phyloP scores from a whole-genome alignment of 805 yeast genomes.

The Tetrapisispora arboricola region DNA sequence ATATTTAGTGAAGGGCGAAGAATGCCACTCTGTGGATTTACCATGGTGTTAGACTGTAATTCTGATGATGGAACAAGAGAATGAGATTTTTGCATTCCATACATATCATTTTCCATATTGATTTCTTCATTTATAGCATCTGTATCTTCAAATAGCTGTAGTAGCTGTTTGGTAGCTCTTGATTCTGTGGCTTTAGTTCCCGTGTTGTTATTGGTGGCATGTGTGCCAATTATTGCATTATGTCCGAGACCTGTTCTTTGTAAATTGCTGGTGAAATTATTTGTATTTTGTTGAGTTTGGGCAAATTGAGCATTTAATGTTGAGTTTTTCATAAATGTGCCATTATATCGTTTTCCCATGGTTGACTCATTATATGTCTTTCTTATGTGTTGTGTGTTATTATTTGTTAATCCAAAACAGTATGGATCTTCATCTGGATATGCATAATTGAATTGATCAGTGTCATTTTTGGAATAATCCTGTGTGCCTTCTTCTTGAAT shows the following conservation, averaged over 20 bases:
- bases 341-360: conserved; percentile 18
- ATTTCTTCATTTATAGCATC: conserved; percentile 22
- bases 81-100: not conserved
- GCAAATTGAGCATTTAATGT: conserved; percentile 21
- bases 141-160: conserved; percentile 56
- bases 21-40: not conserved
- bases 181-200: conserved; percentile 2
- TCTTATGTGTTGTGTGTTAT: conserved; percentile 8
- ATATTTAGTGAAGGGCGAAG: conserved; percentile 1
- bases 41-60: not conserved
- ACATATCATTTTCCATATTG: conserved; percentile 11
- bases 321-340: conserved; percentile 19
- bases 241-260: conserved; percentile 9
- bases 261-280: conserved; percentile 13
- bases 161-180: conserved; percentile 58
- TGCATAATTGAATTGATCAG: conserved; percentile 22
- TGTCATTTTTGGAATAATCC: conserved; percentile 19
- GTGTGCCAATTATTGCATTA: conserved; percentile 26
- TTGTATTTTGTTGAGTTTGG: conserved; percentile 11
- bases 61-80: not conserved
- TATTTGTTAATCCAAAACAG: conserved; percentile 19
- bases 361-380: conserved; percentile 23
- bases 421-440: conserved; percentile 27
- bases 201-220: conserved; percentile 6
- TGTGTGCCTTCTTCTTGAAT: conserved; percentile 21